Percentiles rank a stretch among this genome's conserved stretches.
Conservation (phyloP, 257 asterid genomes). For the Thymus mandschuricus region DNA sequence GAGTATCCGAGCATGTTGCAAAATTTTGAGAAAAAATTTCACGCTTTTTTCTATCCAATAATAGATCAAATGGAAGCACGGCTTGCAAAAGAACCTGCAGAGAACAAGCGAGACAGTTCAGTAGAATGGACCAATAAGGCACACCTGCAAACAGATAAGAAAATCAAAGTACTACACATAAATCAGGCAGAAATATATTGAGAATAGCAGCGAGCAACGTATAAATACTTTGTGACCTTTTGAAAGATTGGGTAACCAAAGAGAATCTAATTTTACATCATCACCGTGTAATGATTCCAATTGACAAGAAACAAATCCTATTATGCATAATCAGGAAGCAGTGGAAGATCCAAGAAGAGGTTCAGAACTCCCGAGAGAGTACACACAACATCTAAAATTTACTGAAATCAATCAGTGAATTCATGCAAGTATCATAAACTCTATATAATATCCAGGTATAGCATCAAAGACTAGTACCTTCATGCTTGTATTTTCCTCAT, state of each 20-base stretch:
- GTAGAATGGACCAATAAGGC: slow-evolving; percentile 20
- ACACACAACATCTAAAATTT: slow-evolving; percentile 3
- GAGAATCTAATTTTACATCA: background rate
- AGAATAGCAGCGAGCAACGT: background rate
- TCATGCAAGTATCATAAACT: slow-evolving; percentile 6
- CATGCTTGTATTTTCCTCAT: slow-evolving; percentile 67
- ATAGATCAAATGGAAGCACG: slow-evolving; percentile 91
- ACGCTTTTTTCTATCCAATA: slow-evolving; percentile 77
- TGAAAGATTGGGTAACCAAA: background rate
- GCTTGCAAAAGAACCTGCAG: slow-evolving; percentile 92
- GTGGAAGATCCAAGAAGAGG: slow-evolving; percentile 23
- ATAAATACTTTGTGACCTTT: background rate
- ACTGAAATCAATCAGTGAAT: background rate
- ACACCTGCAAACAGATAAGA: slow-evolving; percentile 27
- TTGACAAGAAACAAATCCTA: slow-evolving; percentile 10
- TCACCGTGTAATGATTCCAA: slow-evolving; percentile 10
- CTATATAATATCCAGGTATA: slow-evolving; percentile 22
- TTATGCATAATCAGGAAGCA: background rate
- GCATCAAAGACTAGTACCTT: slow-evolving; percentile 52
- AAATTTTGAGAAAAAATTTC: slow-evolving; percentile 56
- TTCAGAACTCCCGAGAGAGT: slow-evolving; percentile 7
- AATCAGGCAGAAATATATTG: background rate
- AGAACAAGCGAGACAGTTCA: slow-evolving; percentile 17
- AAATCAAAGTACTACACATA: slow-evolving; percentile 22
- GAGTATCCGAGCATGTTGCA: slow-evolving; percentile 50